Evolutionary conservation across 2,329 filamentous ascomycete species (phyloP).

Genomic region (Pseudopithomyces chartarum): DNA sequence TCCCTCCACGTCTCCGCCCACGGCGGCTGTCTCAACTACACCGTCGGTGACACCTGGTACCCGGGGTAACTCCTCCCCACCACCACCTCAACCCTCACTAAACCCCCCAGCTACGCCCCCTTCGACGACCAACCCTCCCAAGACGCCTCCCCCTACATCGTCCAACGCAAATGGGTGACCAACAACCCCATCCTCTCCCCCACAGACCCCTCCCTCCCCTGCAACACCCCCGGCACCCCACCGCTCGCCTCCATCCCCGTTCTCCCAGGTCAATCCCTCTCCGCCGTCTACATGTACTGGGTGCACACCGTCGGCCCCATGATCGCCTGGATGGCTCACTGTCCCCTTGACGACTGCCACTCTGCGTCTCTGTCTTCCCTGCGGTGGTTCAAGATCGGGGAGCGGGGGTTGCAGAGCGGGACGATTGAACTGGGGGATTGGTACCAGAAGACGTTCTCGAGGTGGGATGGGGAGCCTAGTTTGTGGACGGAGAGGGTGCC

Average conservation of each 20-base stretch:
- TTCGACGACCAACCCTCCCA: slow-evolving; percentile 26
- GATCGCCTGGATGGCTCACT: slow-evolving; percentile 35
- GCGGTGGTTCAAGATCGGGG: slow-evolving; percentile 37
- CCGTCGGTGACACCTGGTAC: slow-evolving; percentile 37
- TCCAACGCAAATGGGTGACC: slow-evolving; percentile 37
- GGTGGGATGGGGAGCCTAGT: slow-evolving; percentile 32
- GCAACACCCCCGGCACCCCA: slow-evolving; percentile 35
- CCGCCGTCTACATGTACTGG: slow-evolving; percentile 35
- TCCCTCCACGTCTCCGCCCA: slow-evolving; percentile 22
- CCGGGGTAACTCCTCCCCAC: slow-evolving; percentile 21
- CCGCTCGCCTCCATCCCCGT: slow-evolving; percentile 31
- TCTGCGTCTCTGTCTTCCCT: slow-evolving; percentile 19
- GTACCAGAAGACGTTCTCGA: slow-evolving; percentile 32
- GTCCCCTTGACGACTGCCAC: slow-evolving; percentile 25
- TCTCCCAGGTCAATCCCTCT: slow-evolving; percentile 29
- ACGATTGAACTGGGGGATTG: slow-evolving; percentile 28
- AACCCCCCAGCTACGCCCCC: slow-evolving; percentile 31
- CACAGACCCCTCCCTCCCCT: slow-evolving; percentile 28
- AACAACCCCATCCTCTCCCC: slow-evolving; percentile 34
- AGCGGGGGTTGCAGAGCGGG: slow-evolving; percentile 26
- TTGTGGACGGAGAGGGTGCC: slow-evolving; percentile 34
- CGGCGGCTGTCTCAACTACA: slow-evolving; percentile 36
- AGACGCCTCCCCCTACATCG: slow-evolving; percentile 25
- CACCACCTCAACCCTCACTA: no score
- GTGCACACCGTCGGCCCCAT: slow-evolving; percentile 39